phyloP scores from a whole-genome alignment of 768 basidiomycete genomes.

The Mycena belliarum region DNA sequence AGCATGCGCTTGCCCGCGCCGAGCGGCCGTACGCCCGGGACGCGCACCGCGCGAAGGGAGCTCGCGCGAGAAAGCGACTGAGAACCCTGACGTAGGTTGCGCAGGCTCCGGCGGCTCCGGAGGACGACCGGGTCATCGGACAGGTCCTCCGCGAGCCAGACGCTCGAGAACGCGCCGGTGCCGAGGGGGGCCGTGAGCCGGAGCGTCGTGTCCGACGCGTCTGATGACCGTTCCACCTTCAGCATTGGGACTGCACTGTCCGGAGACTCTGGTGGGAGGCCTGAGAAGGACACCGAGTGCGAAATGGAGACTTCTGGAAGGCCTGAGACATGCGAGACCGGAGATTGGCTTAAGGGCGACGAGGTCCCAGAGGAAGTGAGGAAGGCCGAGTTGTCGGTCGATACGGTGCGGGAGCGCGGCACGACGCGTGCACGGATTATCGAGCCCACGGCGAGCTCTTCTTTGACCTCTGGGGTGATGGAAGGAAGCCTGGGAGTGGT shows the following conservation, averaged over 20 bases:
- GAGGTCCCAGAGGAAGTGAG: conserved; percentile 22
- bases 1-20: conserved; percentile 18
- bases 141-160: conserved; percentile 70
- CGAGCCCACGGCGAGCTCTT: conserved; percentile 18
- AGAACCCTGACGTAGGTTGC: conserved; percentile 35
- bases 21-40: conserved; percentile 19
- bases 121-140: conserved; percentile 46
- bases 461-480: conserved; percentile 11
- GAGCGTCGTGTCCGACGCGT: conserved; percentile 34
- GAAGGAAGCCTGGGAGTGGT: conserved; percentile 22
- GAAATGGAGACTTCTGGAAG: conserved; percentile 11
- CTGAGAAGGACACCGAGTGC: conserved; percentile 15
- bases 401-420: conserved; percentile 20
- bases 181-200: conserved; percentile 59
- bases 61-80: conserved; percentile 14
- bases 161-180: conserved; percentile 72
- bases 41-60: conserved; percentile 18
- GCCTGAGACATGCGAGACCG: conserved; percentile 11
- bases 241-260: conserved; percentile 4
- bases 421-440: conserved; percentile 25
- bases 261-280: conserved; percentile 14
- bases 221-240: conserved; percentile 12
- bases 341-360: conserved; percentile 15
- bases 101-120: conserved; percentile 41
- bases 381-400: conserved; percentile 24